Percentiles rank a stretch among this genome's conserved stretches.
These are phyloP conservation scores for Suillus subluteus DNA, from an alignment of 768 basidiomycete species.

Conservation along the genomic window DNA sequence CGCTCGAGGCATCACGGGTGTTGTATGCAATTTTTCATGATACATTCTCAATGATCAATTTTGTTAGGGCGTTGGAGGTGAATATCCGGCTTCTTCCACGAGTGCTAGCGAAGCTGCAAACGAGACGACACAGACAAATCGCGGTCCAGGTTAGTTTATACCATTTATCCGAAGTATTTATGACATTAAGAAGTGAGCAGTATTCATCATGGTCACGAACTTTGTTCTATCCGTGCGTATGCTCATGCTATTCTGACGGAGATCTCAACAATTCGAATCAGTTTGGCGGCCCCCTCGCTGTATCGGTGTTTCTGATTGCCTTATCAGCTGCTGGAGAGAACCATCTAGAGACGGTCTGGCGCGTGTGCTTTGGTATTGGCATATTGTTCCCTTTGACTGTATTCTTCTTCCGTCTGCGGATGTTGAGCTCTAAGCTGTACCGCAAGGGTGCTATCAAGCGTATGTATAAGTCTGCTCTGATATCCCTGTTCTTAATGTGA, in stretches of 20 bases:
- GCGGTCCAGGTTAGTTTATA: slow-evolving; percentile 57
- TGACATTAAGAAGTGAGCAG: slow-evolving; percentile 30
- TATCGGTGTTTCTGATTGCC: slow-evolving; percentile 68
- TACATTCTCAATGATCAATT: background rate
- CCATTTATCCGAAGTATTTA: slow-evolving; percentile 7
- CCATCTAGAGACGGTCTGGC: slow-evolving; percentile 68
- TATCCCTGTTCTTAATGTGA: slow-evolving; percentile 8
- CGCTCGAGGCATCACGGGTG: slow-evolving; percentile 70
- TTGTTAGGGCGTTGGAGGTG: slow-evolving; percentile 69
- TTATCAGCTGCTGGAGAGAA: slow-evolving; percentile 66
- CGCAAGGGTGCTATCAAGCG: slow-evolving; percentile 67
- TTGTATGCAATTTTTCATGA: slow-evolving; percentile 42
- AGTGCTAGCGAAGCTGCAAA: slow-evolving; percentile 75
- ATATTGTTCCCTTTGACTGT: slow-evolving; percentile 66
- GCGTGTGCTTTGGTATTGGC: slow-evolving; percentile 67
- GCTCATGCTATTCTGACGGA: background rate
- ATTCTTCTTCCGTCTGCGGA: slow-evolving; percentile 71
- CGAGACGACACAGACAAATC: slow-evolving; percentile 59
- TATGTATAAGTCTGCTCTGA: slow-evolving; percentile 22
- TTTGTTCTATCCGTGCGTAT: slow-evolving; percentile 61
- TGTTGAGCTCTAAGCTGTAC: slow-evolving; percentile 70
- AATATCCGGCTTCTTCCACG: slow-evolving; percentile 76
- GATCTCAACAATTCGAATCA: slow-evolving; percentile 25
- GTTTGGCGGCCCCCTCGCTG: slow-evolving; percentile 71
- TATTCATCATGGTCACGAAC: slow-evolving; percentile 80